Evolutionary conservation across 225 moss, liverwort and hornwort species (phyloP).

Genomic region (Climacium dendroides): DNA sequence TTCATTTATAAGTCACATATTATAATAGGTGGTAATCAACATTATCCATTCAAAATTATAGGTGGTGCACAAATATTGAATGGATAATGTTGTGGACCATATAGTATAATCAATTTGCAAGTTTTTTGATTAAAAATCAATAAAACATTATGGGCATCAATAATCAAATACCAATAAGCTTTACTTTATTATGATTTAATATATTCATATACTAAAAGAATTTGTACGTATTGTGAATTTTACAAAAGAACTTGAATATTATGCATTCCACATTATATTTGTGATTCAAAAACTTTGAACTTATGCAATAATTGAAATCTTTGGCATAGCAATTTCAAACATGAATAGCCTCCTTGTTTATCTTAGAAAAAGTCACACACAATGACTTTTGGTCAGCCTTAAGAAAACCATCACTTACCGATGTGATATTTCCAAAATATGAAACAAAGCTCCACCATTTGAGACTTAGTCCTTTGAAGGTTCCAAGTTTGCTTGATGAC

Average conservation of each 20-base stretch:
- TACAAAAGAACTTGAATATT: background rate
- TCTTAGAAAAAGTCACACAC: background rate
- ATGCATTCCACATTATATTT: background rate
- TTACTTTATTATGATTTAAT: rapidly evolving
- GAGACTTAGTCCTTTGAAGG: background rate
- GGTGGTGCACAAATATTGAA: background rate
- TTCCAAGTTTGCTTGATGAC: background rate
- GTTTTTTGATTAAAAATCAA: too few species aligned
- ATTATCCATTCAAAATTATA: too few species aligned
- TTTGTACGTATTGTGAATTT: background rate
- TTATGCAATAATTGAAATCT: background rate
- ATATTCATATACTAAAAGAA: background rate
- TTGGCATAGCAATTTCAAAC: too few species aligned
- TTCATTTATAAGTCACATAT: background rate
- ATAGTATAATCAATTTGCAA: background rate
- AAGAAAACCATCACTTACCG: too few species aligned
- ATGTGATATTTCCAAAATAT: background rate
- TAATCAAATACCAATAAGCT: background rate
- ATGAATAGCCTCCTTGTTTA: background rate
- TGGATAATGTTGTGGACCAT: background rate
- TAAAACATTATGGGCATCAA: rapidly evolving
- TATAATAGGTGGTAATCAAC: too few species aligned
- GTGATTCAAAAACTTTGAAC: background rate
- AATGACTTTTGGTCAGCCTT: rapidly evolving
- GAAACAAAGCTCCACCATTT: background rate